Conservation (phyloP, 176 grass and related monocot genomes). For the Sorghum bicolor region DNA sequence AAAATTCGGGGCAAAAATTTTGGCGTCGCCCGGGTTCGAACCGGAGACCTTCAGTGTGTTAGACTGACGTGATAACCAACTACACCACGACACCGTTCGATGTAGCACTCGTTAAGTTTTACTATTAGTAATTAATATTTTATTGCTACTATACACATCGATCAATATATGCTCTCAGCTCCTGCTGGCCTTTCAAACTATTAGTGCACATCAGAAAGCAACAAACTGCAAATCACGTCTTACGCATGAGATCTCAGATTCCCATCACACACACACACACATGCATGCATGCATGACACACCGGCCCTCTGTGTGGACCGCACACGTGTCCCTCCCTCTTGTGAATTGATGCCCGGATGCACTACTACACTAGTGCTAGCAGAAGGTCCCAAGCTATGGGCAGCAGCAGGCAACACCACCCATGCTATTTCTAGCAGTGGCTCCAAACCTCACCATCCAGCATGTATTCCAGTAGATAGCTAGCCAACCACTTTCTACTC, state of each 20-base stretch:
- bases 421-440: not conserved
- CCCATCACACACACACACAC: not conserved
- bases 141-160: not conserved
- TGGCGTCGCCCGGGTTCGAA: conserved; percentile 71
- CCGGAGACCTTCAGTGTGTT: conserved; percentile 91
- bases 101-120: no score
- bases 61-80: conserved; percentile 97
- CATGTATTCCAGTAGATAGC: not conserved
- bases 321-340: conserved; percentile 28
- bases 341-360: not conserved
- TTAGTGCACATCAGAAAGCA: not conserved
- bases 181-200: not conserved
- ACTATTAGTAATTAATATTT: no score
- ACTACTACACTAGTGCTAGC: not conserved
- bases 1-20: no score
- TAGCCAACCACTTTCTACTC: not conserved
- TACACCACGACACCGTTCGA: conserved; percentile 93
- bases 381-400: not conserved
- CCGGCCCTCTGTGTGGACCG: not conserved
- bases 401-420: not conserved
- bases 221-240: conserved; percentile 28
- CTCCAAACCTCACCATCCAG: not conserved
- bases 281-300: not conserved
- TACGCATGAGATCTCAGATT: conserved; percentile 28
- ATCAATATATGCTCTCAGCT: not conserved